Percentiles rank a stretch among this genome's conserved stretches.
Conservation (phyloP, 495 filamentous ascomycete genomes). For the Pseudoneurospora amorphoporcata region DNA sequence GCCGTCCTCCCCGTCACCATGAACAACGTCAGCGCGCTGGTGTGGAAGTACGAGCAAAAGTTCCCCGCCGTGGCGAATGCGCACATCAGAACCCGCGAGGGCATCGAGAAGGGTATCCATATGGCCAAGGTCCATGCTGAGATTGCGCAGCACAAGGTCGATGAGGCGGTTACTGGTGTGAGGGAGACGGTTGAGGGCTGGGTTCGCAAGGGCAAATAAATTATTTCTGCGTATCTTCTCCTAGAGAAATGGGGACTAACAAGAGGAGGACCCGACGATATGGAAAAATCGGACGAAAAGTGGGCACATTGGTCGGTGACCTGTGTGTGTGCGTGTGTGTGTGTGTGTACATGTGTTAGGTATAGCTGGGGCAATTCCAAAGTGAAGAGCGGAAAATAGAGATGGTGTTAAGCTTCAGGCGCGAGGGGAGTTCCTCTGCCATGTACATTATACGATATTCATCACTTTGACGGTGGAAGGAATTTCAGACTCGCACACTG, state of each 20-base stretch:
- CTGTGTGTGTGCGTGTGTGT: not conserved
- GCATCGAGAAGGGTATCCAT: slow-evolving; percentile 55
- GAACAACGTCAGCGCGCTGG: slow-evolving; percentile 70
- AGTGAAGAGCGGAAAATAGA: not conserved
- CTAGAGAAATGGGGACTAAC: not conserved
- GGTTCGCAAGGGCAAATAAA: slow-evolving; percentile 77
- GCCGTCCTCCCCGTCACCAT: slow-evolving; percentile 66
- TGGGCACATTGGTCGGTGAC: not conserved
- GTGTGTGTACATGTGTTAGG: not conserved
- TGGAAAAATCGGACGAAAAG: not conserved
- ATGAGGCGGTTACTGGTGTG: slow-evolving; percentile 62
- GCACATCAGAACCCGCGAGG: slow-evolving; percentile 56
- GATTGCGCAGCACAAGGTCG: slow-evolving; percentile 58
- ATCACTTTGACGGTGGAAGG: not conserved
- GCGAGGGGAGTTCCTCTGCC: not conserved
- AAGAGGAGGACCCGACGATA: not conserved
- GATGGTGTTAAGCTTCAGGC: not conserved
- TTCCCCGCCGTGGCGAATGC: slow-evolving; percentile 69
- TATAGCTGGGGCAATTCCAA: not conserved
- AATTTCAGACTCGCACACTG: no score
- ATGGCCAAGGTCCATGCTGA: slow-evolving; percentile 62
- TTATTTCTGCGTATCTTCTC: not conserved
- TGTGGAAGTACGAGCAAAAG: slow-evolving; percentile 83
- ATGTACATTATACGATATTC: not conserved
- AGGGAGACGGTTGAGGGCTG: slow-evolving; percentile 72